These are phyloP conservation scores for Glomus cerebriforme DNA, from an alignment of 192 early-diverging fungal species.

Conservation along the genomic window DNA sequence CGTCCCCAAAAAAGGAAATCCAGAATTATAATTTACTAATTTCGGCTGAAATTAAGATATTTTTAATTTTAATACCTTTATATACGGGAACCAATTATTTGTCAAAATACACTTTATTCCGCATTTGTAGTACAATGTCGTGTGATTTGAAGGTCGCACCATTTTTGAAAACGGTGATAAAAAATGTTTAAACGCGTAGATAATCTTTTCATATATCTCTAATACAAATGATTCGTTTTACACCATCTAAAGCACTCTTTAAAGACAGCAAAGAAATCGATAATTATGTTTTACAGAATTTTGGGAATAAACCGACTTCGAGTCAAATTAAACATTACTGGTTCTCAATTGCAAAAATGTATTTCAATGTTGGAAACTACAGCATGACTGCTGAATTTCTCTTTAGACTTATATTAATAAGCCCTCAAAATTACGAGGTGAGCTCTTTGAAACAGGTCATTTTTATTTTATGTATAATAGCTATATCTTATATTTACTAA, in stretches of 20 bases:
- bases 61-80: too few species aligned
- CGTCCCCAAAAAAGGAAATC: too few species aligned
- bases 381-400: not conserved
- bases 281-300: not conserved
- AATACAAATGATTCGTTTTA: not conserved
- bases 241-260: not conserved
- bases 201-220: too few species aligned
- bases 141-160: too few species aligned
- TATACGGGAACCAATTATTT: too few species aligned
- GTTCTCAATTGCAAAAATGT: conserved; percentile 10
- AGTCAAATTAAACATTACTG: not conserved
- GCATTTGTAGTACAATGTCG: too few species aligned
- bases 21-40: too few species aligned
- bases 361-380: conserved; percentile 1
- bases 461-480: not conserved
- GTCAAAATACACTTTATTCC: too few species aligned
- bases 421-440: conserved; percentile 5
- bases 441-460: not conserved
- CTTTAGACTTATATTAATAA: not conserved
- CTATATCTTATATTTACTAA: not conserved
- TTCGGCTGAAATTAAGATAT: too few species aligned
- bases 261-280: conserved; percentile 1
- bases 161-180: too few species aligned
- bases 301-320: not conserved
- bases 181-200: too few species aligned